A percentile compares a stretch with the other conserved stretches of the same genome.
Conservation (phyloP, 768 basidiomycete species). For the Strobilomyces confusus region DNA sequence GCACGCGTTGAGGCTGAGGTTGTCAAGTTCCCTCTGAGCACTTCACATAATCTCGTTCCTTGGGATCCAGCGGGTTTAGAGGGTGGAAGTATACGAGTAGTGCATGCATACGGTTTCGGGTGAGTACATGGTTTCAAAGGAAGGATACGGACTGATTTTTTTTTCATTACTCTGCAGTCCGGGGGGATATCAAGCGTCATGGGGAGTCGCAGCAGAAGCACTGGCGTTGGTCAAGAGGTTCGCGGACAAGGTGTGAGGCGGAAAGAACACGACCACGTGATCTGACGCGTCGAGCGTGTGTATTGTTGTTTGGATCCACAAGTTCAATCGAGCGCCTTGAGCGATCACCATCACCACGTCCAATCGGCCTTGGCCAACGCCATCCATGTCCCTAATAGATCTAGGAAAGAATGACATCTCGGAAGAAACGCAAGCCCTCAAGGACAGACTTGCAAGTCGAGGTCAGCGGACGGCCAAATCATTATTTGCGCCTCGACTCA, state of each 20-base stretch:
- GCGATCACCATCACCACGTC: slow-evolving; percentile 6
- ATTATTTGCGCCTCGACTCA: slow-evolving; percentile 1
- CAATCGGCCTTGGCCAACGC: slow-evolving; percentile 11
- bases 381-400: slow-evolving; percentile 36
- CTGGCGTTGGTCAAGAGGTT: slow-evolving; percentile 21
- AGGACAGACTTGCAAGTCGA: slow-evolving; percentile 35
- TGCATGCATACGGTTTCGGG: slow-evolving; percentile 65
- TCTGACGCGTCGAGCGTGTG: slow-evolving; percentile 26
- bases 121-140: slow-evolving; percentile 18
- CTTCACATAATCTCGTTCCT: slow-evolving; percentile 15
- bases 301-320: slow-evolving; percentile 25
- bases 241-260: background rate
- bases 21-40: slow-evolving; percentile 33
- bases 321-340: slow-evolving; percentile 2
- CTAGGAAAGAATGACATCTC: slow-evolving; percentile 39
- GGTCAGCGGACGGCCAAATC: slow-evolving; percentile 22
- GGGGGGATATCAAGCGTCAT: slow-evolving; percentile 39
- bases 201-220: slow-evolving; percentile 43
- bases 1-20: slow-evolving; percentile 51
- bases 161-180: slow-evolving; percentile 24
- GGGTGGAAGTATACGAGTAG: slow-evolving; percentile 31
- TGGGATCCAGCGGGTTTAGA: slow-evolving; percentile 18
- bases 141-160: slow-evolving; percentile 4
- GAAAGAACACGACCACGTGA: slow-evolving; percentile 32
- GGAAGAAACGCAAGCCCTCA: slow-evolving; percentile 34